Evolutionary conservation across 371 early-diverging fungal genomes (phyloP).

Genomic region (Mucor velutinosus): DNA sequence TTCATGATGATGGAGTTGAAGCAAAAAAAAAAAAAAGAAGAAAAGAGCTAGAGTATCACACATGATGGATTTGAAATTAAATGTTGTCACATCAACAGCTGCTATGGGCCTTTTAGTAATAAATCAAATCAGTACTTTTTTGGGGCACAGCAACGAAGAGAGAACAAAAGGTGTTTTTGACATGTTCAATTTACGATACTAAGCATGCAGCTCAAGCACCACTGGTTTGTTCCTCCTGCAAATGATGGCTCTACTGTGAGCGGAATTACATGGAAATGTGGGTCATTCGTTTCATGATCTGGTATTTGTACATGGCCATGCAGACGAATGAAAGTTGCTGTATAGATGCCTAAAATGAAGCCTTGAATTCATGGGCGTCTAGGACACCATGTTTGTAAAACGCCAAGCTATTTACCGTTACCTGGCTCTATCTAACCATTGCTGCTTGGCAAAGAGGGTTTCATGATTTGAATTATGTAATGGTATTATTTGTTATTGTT

Average conservation of each 20-base stretch:
- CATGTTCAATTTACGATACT: not conserved
- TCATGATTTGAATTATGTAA: not conserved
- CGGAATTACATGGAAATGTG: not conserved
- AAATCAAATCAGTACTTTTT: not conserved
- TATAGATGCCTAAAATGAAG: not conserved
- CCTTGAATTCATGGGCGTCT: not conserved
- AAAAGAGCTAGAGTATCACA: not conserved
- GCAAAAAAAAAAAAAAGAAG: constrained; percentile 6
- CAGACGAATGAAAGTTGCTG: not conserved
- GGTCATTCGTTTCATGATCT: not conserved
- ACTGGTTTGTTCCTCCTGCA: not conserved
- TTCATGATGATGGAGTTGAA: constrained; percentile 45
- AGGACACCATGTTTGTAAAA: not conserved
- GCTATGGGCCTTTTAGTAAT: too few relatives aligned
- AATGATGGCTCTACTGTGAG: not conserved
- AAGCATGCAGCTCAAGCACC: not conserved
- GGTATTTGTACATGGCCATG: not conserved
- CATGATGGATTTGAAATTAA: not conserved
- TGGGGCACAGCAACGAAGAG: not conserved
- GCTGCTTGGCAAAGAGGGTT: not conserved
- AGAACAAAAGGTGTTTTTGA: not conserved
- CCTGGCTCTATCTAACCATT: too few relatives aligned
- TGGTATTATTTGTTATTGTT: not conserved
- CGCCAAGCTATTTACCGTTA: not conserved
- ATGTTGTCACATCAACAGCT: not conserved